Conservation (phyloP, 1,139 yeast genomes). For the Saccharomycopsis hybrid region DNA sequence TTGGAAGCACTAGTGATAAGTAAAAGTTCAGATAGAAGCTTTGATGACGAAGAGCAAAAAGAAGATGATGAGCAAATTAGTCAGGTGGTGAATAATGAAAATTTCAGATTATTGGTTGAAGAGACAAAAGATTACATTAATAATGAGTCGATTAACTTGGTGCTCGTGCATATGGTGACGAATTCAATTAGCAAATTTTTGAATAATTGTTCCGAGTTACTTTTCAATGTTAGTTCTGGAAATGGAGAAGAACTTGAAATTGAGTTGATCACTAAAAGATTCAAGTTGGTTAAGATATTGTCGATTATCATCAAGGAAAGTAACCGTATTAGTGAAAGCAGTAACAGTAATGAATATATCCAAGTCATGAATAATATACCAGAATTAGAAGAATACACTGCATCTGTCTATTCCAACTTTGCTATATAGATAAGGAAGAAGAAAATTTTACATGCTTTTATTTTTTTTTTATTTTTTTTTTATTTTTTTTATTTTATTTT, state of each 20-base stretch:
- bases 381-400: slow-evolving; percentile 81
- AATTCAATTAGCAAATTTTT: slow-evolving; percentile 9
- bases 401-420: slow-evolving; percentile 83
- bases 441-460: neutral
- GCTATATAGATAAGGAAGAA: slow-evolving; percentile 30
- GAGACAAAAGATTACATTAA: slow-evolving; percentile 47
- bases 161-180: slow-evolving; percentile 26
- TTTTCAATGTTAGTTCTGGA: slow-evolving; percentile 25
- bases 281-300: slow-evolving; percentile 61
- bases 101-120: slow-evolving; percentile 31
- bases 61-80: slow-evolving; percentile 23
- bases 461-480: too few species aligned
- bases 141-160: slow-evolving; percentile 36
- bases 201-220: slow-evolving; percentile 31
- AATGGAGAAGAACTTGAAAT: slow-evolving; percentile 19
- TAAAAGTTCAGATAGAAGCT: slow-evolving; percentile 26
- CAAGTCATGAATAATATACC: slow-evolving; percentile 37
- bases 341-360: slow-evolving; percentile 41
- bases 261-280: slow-evolving; percentile 28
- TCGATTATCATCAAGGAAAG: slow-evolving; percentile 68
- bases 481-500: neutral
- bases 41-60: slow-evolving; percentile 6
- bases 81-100: slow-evolving; percentile 30
- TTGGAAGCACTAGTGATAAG: slow-evolving; percentile 32
- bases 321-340: slow-evolving; percentile 43